Base-by-base conservation (phyloP, 2,329 filamentous ascomycete genomes). In the Xylaria sp. region DNA sequence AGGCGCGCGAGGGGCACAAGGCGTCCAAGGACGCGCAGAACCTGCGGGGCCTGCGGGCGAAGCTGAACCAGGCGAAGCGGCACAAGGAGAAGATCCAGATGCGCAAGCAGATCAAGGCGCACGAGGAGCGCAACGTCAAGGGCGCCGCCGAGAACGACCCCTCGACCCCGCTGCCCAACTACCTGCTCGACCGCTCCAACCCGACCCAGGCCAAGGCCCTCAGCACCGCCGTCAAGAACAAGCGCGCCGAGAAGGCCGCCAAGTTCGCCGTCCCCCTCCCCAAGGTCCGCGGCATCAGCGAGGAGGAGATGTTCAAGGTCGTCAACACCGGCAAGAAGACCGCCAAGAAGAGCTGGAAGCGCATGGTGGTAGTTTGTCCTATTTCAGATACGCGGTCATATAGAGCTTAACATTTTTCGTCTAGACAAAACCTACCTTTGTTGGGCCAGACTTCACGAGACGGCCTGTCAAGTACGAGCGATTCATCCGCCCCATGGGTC, bases 51-150 rank as follows among this genome's bases (percentile, higher is more conserved):
- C 85, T 97, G 66, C 83, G 91, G 59, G 94, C 94, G 65, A 99
- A 99, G 82, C 80, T 96, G 68, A 88, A 94, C 78, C 89, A 93
- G 74, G 88, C 97, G 84, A 91, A 92, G 81, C 86, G 94, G 21
- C 90, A 92, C 78, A 89, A 92, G 73, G 92, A 99, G 81, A 99
- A 99, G 88, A 96, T 96, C 72, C 91, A 96, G 83, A 92, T 96
- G 89, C 89, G 89, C 76, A 96, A 96, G 83, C 80, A 87, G 69
- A 95, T 99, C 83, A 91, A 90, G 77, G 89, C 91, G 41, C 91
- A 96, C 79, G 94, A 99, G 77, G 91, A 97, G 80, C 88, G 91
- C 76, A 95, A 97, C 71, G 87, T 97, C 80, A 96, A 97, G 78
- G 90, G 89, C 7, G 79, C 84, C 26, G 87, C 88, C 63, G 84